These are phyloP conservation scores for Eimeria necatrix DNA, from an alignment of 169 alveolate species.

Conservation along the genomic window DNA sequence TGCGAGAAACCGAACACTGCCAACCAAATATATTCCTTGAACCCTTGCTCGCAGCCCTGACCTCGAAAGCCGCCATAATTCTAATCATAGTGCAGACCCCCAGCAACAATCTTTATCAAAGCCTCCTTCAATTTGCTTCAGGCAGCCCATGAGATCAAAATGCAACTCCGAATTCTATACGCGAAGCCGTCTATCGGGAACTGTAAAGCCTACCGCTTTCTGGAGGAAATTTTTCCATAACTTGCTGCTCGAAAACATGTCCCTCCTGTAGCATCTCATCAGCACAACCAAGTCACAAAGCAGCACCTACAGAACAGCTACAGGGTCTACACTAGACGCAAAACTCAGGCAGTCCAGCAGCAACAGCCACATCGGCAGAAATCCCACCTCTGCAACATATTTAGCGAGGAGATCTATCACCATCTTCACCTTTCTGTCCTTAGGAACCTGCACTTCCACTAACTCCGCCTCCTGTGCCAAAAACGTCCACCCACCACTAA, in stretches of 20 bases:
- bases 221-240: constrained; percentile 80
- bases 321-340: no score
- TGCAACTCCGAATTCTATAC: no score
- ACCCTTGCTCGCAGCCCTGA: background rate
- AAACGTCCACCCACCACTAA: background rate
- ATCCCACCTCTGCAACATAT: constrained; percentile 86
- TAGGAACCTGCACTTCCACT: constrained; percentile 85
- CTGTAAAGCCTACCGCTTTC: constrained; percentile 56
- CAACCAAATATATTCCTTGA: background rate
- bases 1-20: background rate
- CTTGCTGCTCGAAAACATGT: constrained; percentile 81
- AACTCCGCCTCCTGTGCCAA: constrained; percentile 66
- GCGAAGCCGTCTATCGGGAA: background rate
- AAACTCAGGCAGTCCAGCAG: background rate
- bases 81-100: background rate
- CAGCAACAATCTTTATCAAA: background rate
- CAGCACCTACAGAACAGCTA: no score
- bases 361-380: constrained; percentile 1
- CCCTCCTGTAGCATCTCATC: constrained; percentile 74
- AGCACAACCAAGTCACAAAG: background rate
- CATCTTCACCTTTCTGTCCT: constrained; percentile 81
- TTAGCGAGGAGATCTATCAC: constrained; percentile 86
- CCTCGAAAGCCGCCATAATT: background rate
- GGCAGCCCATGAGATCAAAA: no score
- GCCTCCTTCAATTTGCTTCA: no score